These are phyloP conservation scores for Arthrobotrys musiformis DNA, from an alignment of 2,329 filamentous ascomycete genomes.

Conservation along the genomic window DNA sequence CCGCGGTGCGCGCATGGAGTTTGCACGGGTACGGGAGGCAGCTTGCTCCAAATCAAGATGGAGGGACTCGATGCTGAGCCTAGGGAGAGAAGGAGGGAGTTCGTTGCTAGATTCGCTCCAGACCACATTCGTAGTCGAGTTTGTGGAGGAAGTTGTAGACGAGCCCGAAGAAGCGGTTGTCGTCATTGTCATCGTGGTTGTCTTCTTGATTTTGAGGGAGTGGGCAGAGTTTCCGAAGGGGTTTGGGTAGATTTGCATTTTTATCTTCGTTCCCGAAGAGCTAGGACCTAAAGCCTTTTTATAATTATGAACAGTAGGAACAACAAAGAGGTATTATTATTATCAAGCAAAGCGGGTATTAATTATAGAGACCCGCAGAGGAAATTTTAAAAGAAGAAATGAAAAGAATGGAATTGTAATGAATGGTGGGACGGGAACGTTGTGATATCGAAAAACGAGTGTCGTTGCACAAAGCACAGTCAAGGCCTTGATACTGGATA, in stretches of 20 bases:
- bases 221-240: conserved; percentile 16
- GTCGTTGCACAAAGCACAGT: conserved; percentile 33
- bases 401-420: not conserved
- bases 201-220: conserved; percentile 15
- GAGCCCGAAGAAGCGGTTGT: not conserved
- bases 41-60: conserved; percentile 30
- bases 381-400: not conserved
- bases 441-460: conserved; percentile 47
- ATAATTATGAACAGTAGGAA: not conserved
- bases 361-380: conserved; percentile 6
- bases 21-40: not conserved
- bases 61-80: conserved; percentile 38
- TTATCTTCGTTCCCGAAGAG: not conserved
- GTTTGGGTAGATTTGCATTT: conserved; percentile 25
- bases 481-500: conserved; percentile 30
- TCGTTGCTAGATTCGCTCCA: too few relatives aligned
- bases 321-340: not conserved
- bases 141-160: not conserved
- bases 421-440: not conserved
- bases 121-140: conserved; percentile 11
- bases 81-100: conserved; percentile 19
- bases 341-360: not conserved
- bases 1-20: conserved; percentile 18
- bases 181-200: not conserved
- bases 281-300: not conserved